These are phyloP conservation scores for Pittosporum tobira DNA, from an alignment of 129 eudicot species.

Conservation along the genomic window DNA sequence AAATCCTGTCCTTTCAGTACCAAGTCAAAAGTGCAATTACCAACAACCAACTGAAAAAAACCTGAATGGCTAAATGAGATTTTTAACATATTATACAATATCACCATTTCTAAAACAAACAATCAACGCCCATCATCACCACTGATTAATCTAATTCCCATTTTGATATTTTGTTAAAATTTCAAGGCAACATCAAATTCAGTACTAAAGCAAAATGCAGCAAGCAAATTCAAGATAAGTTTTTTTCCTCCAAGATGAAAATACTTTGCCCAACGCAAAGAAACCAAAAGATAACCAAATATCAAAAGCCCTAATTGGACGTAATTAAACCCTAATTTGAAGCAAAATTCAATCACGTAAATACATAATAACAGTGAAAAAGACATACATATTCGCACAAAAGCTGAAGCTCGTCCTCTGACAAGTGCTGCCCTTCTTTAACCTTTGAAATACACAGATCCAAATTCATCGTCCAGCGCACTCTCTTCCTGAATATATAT, in stretches of 20 bases:
- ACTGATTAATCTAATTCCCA: neutral
- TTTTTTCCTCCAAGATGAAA: neutral
- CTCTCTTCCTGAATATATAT: neutral
- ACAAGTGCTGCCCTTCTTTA: conserved; percentile 92
- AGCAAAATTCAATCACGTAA: neutral
- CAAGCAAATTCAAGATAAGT: neutral
- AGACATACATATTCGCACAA: conserved; percentile 82
- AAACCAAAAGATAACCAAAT: neutral
- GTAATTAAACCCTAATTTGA: neutral
- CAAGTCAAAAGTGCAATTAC: too few relatives aligned
- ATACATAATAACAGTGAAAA: conserved; percentile 6
- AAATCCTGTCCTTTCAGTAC: too few relatives aligned
- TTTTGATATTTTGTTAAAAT: neutral
- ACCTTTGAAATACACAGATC: conserved; percentile 94
- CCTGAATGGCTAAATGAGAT: too few relatives aligned
- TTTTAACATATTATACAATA: too few relatives aligned
- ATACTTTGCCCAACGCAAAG: neutral
- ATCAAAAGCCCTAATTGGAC: conserved; percentile 1
- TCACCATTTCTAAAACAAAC: neutral
- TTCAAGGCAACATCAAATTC: neutral
- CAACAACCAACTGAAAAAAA: too few relatives aligned
- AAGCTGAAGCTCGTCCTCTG: conserved; percentile 97
- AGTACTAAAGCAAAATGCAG: neutral
- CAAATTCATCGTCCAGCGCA: conserved; percentile 58
- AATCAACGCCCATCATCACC: neutral